Evolutionary conservation across 805 yeast genomes (phyloP).

Genomic region (Spathaspora passalidarum): DNA sequence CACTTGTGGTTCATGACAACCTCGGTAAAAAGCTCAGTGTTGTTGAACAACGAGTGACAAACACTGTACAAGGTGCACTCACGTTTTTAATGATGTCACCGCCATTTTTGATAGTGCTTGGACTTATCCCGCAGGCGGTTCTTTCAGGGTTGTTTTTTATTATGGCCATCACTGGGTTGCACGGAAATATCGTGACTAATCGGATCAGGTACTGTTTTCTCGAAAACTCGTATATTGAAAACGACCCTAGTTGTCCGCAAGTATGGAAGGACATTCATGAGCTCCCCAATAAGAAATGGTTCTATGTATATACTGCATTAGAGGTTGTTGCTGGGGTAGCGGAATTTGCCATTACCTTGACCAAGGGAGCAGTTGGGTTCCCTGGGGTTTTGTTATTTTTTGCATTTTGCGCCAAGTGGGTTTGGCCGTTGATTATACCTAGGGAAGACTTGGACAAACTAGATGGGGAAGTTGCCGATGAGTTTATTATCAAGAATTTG

Average conservation of each 20-base stretch:
- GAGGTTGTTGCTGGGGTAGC: slow-evolving; percentile 68
- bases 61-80: slow-evolving; percentile 78
- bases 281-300: slow-evolving; percentile 40
- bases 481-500: slow-evolving; percentile 49
- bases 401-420: slow-evolving; percentile 54
- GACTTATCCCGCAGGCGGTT: slow-evolving; percentile 88
- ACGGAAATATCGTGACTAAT: slow-evolving; percentile 61
- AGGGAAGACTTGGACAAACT: slow-evolving; percentile 55
- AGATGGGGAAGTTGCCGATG: slow-evolving; percentile 65
- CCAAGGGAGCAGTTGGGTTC: slow-evolving; percentile 91
- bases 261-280: slow-evolving; percentile 28
- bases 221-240: slow-evolving; percentile 44
- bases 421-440: slow-evolving; percentile 64
- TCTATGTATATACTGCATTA: slow-evolving; percentile 53
- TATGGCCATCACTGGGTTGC: slow-evolving; percentile 83
- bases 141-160: slow-evolving; percentile 88
- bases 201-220: slow-evolving; percentile 61
- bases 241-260: slow-evolving; percentile 36
- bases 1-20: slow-evolving; percentile 57
- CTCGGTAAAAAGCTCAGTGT: slow-evolving; percentile 47
- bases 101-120: slow-evolving; percentile 78
- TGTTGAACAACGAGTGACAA: slow-evolving; percentile 88
- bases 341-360: slow-evolving; percentile 82
- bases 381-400: slow-evolving; percentile 81
- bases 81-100: slow-evolving; percentile 86